Evolutionary conservation across 2,329 filamentous ascomycete species (phyloP), one percentile per base, ranked within the genome.

Genomic region (Paraconiothyrium sp.): DNA sequence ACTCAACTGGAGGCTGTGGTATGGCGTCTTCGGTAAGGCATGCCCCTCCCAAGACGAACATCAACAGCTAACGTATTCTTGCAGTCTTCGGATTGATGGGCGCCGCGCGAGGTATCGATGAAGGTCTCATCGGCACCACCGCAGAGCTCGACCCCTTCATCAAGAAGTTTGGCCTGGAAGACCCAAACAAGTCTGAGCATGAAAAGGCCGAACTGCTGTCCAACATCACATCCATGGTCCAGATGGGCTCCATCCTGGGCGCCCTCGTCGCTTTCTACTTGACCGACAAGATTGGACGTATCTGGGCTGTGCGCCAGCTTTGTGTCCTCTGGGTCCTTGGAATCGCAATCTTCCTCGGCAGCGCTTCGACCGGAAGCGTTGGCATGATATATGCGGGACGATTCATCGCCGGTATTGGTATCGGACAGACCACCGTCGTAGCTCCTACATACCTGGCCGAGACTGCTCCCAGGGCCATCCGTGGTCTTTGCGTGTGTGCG

Each of bases 191-290:
- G 56, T 74, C 67, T 39, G 52, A 69, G 41, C 68, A 76, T 46
- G 73, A 76, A 3, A 61, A 67, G 11, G 78, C 77, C 3, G 73
- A 80, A 39, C 68, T 76, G 3, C 66, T 79, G 24, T 81, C 86
- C 68, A 94, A 94, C 76, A 90, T 94, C 58, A 90, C 90, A 1
- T 86, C 90, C 51, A 94, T 94, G 91, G 91, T 94, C 0, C 91
- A 93, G 78, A 88, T 93, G 70, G 91, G 91, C 27, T 91, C 87
- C 27, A 90, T 94, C 34, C 88, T 83, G 4, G 91, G 91, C 47
- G 89, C 90, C 34, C 82, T 92, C 35, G 84, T 90, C 66, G 84
- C 84, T 4, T 86, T 84, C 70, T 81, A 84, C 65, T 76, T 83
- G 46, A 84, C 84, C 9, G 78, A 80, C 55, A 75, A 72, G 49